A percentile compares a stretch with the other conserved stretches of the same genome.
Conservation (phyloP, 495 filamentous ascomycete species). For the Diplogelasinospora grovesii region DNA sequence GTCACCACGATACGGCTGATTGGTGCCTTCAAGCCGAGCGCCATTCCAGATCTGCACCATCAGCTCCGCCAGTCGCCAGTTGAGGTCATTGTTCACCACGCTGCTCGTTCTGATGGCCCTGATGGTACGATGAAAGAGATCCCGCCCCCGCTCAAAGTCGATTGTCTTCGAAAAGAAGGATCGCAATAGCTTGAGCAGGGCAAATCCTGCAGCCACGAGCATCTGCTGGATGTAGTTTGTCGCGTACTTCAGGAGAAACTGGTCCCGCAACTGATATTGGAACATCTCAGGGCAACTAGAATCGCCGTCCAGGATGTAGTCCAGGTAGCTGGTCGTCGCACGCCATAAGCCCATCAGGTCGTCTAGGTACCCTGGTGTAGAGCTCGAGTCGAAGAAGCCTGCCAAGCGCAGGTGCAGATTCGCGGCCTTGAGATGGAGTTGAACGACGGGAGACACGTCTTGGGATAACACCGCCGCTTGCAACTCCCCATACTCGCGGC, state of each 20-base stretch:
- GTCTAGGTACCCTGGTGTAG: slow-evolving; percentile 64
- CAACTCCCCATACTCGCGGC: slow-evolving; percentile 49
- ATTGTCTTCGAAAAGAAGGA: slow-evolving; percentile 72
- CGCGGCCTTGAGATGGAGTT: slow-evolving; percentile 70
- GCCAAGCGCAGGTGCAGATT: slow-evolving; percentile 77
- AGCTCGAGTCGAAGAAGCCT: slow-evolving; percentile 81
- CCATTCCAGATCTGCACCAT: slow-evolving; percentile 89
- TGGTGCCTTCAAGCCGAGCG: slow-evolving; percentile 48
- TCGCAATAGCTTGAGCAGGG: slow-evolving; percentile 76
- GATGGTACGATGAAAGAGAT: slow-evolving; percentile 71
- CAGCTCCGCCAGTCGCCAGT: slow-evolving; percentile 79
- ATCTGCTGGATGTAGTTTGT: slow-evolving; percentile 90
- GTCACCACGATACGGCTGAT: slow-evolving; percentile 30
- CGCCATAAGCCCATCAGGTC: slow-evolving; percentile 74
- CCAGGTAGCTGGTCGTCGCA: slow-evolving; percentile 68
- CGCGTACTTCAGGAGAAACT: slow-evolving; percentile 56
- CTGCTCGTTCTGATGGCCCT: slow-evolving; percentile 69
- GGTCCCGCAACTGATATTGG: slow-evolving; percentile 26
- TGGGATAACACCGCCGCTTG: slow-evolving; percentile 45
- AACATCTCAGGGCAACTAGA: slow-evolving; percentile 14
- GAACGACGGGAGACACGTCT: slow-evolving; percentile 51
- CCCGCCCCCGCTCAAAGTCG: slow-evolving; percentile 65
- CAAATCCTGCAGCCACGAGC: slow-evolving; percentile 81
- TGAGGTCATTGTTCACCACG: slow-evolving; percentile 75
- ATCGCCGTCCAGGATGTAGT: slow-evolving; percentile 57